Conservation (phyloP, 192 early-diverging fungal genomes). For the Thamnidium elegans region DNA sequence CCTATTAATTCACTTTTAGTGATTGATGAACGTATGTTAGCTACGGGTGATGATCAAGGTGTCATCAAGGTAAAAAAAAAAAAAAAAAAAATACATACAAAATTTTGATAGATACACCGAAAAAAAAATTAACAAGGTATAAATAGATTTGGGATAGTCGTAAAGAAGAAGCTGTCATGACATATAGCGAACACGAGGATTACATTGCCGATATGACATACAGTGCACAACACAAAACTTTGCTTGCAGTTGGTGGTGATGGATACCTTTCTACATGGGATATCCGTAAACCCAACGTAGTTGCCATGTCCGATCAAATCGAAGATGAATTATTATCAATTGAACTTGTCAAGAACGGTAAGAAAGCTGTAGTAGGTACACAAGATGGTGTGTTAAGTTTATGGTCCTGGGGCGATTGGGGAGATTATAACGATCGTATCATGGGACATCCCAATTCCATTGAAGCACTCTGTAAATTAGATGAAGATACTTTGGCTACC, state of each 20-base stretch:
- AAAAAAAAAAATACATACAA: neutral
- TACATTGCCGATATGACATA: constrained; percentile 88
- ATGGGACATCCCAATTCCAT: constrained; percentile 92
- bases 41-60: constrained; percentile 92
- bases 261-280: constrained; percentile 91
- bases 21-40: constrained; percentile 75
- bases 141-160: constrained; percentile 86
- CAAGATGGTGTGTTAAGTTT: constrained; percentile 86
- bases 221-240: constrained; percentile 64
- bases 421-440: constrained; percentile 90
- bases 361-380: constrained; percentile 88
- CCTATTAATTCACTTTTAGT: constrained; percentile 75
- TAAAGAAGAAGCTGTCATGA: constrained; percentile 68
- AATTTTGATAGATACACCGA: neutral
- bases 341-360: constrained; percentile 65
- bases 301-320: constrained; percentile 88
- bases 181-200: constrained; percentile 86
- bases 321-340: constrained; percentile 95
- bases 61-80: constrained; percentile 66
- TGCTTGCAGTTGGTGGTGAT: constrained; percentile 85
- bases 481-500: constrained; percentile 82
- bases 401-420: constrained; percentile 90
- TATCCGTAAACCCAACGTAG: constrained; percentile 80
- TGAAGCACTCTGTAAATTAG: constrained; percentile 79
- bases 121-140: neutral